phyloP scores from a whole-genome alignment of 192 early-diverging fungal species.

The Funneliformis geosporum region DNA sequence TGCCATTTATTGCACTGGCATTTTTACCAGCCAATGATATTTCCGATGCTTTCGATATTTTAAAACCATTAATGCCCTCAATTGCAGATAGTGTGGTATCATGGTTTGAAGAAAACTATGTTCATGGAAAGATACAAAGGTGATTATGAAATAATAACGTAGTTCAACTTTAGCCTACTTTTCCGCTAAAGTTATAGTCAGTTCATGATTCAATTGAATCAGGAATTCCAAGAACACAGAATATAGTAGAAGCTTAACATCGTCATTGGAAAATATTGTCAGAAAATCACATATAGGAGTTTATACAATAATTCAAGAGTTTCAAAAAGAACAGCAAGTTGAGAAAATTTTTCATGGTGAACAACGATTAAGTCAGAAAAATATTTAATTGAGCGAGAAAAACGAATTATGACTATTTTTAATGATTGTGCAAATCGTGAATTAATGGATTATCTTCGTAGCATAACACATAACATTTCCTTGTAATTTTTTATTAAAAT shows the following conservation, averaged over 20 bases:
- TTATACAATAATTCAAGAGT: slow-evolving; percentile 2
- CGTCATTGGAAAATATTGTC: neutral
- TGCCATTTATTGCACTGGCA: slow-evolving; percentile 7
- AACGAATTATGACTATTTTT: neutral
- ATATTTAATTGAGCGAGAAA: slow-evolving; percentile 4
- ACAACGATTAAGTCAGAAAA: neutral
- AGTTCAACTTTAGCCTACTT: neutral
- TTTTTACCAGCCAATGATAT: slow-evolving; percentile 7
- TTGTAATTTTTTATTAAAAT: too few species aligned
- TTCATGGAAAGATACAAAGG: neutral
- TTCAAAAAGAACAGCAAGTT: slow-evolving; percentile 20
- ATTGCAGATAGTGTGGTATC: neutral
- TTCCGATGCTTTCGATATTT: neutral
- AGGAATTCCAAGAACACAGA: neutral
- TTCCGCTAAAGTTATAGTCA: slow-evolving; percentile 8
- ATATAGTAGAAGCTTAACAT: neutral
- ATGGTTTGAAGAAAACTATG: slow-evolving; percentile 18
- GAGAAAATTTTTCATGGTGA: slow-evolving; percentile 5
- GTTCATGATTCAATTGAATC: neutral
- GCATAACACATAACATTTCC: too few species aligned
- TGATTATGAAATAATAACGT: neutral
- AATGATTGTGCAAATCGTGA: neutral
- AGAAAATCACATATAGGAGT: neutral
- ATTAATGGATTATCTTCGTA: too few species aligned
- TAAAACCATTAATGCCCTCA: neutral